Conservation (phyloP, 2,329 filamentous ascomycete genomes). For the Colletotrichum eremochloae region DNA sequence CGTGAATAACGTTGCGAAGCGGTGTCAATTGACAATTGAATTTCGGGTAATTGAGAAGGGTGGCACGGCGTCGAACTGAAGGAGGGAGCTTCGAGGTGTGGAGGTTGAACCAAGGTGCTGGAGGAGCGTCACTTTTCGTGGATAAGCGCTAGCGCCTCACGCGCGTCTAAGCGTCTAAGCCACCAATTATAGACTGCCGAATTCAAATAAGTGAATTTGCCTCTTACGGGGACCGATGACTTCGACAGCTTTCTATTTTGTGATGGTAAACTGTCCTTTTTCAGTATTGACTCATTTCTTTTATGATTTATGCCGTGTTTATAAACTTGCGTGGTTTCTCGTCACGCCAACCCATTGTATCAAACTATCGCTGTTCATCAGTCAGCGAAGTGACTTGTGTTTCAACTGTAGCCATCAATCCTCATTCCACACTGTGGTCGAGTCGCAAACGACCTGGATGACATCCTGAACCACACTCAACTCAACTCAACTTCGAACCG, state of each 20-base stretch:
- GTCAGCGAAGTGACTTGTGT: neutral
- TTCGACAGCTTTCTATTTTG: slow-evolving; percentile 40
- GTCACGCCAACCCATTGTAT: neutral
- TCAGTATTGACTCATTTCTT: slow-evolving; percentile 36
- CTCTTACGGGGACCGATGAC: slow-evolving; percentile 26
- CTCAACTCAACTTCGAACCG: neutral
- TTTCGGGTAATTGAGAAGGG: slow-evolving; percentile 11
- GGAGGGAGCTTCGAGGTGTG: slow-evolving; percentile 35
- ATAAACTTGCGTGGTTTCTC: slow-evolving; percentile 5
- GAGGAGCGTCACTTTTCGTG: slow-evolving; percentile 40
- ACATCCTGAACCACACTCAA: neutral
- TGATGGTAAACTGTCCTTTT: slow-evolving; percentile 42
- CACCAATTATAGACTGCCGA: slow-evolving; percentile 40
- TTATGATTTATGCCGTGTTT: neutral
- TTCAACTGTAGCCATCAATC: neutral
- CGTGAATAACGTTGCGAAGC: slow-evolving; percentile 41
- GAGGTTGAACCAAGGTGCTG: slow-evolving; percentile 34
- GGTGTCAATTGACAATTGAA: slow-evolving; percentile 38
- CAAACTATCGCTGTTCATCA: neutral
- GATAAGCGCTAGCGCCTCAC: slow-evolving; percentile 22
- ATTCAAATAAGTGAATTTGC: slow-evolving; percentile 42
- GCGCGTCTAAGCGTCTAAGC: slow-evolving; percentile 9
- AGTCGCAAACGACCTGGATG: neutral
- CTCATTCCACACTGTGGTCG: neutral
- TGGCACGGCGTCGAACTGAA: slow-evolving; percentile 21